Base-by-base conservation (phyloP, 2,329 filamentous ascomycete genomes). In the Aspergillus sergii region DNA sequence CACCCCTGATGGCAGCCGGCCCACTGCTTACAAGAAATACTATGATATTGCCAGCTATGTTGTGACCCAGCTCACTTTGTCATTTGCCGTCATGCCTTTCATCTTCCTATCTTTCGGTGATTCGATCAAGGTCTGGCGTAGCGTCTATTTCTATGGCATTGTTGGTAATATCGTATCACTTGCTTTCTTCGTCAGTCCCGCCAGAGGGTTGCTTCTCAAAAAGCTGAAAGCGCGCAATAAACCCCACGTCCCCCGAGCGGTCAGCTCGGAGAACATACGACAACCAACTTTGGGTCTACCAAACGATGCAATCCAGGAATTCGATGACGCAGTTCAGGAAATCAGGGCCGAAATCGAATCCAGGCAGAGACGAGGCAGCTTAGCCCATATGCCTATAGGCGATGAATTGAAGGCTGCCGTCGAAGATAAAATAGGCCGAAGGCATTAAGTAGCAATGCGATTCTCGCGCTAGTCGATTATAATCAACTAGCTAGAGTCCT, bases 61-160 rank as follows among this genome's bases (percentile, higher is more conserved):
- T 30, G 83, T 87, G 14, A 97, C 94, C 0, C 94, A 97, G 76
- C 75, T 90, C n/a, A 87, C 88, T 2, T 93, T 98, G 77, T 89
- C 90, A 54, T 99, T 96, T 78, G 87, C 88, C 58, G 91, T 89
- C 0, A 85, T 90, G 0, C 95, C 95, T 0, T 99, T 99, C 79
- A 86, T 97, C 51, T 82, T 97, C 45, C 89, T 99, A 28, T 84
- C 84, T 26, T 88, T 97, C 67, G 79, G 83, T 21, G 86, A 88
- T 64, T 94, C 90, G 11, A 78, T 96, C 48, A 81, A 84, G 2
- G 89, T 92, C 62, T 99, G 95, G 95, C 80, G 87, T 0, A 88
- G 91, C 48, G 91, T 97, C 41, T 95, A 97, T 80, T 98, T 93
- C 81, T 99, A 96, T 78, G 88, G 87, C 36, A 82, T 95, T 60